Conservation (phyloP, 2,329 filamentous ascomycete genomes). For the Alternaria sp. region DNA sequence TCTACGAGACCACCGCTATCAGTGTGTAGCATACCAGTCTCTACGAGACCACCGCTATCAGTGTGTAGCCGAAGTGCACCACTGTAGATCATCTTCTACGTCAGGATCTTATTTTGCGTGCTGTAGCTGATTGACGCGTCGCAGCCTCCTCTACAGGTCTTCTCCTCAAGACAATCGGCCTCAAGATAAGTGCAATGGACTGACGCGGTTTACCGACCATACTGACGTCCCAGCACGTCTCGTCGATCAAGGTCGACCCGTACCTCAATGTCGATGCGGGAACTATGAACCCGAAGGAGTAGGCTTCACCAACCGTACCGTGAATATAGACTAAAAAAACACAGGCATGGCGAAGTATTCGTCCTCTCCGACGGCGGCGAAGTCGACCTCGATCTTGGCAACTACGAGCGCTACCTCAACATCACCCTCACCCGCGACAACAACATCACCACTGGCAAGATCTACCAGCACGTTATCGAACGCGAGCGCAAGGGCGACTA, state of each 20-base stretch:
- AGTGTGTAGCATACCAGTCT: background rate
- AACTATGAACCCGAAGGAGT: slow-evolving; percentile 72
- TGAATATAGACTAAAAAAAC: slow-evolving; percentile 14
- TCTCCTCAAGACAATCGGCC: slow-evolving; percentile 78
- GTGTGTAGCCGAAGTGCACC: background rate
- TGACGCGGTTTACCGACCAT: slow-evolving; percentile 18
- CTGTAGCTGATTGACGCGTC: slow-evolving; percentile 36
- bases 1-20: background rate
- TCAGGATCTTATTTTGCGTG: background rate
- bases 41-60: background rate
- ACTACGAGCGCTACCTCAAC: slow-evolving; percentile 82
- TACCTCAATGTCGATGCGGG: slow-evolving; percentile 81
- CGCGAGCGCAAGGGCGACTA: slow-evolving; percentile 77
- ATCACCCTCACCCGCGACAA: slow-evolving; percentile 83
- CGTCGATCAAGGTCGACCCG: slow-evolving; percentile 73
- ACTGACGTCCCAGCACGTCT: slow-evolving; percentile 59
- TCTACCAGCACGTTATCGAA: slow-evolving; percentile 88
- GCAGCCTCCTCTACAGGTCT: slow-evolving; percentile 74
- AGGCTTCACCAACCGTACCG: slow-evolving; percentile 38
- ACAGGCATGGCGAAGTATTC: slow-evolving; percentile 85
- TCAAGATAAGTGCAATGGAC: slow-evolving; percentile 68
- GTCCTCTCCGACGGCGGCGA: slow-evolving; percentile 85
- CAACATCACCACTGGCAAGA: slow-evolving; percentile 98
- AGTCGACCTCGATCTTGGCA: slow-evolving; percentile 75
- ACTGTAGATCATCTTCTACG: background rate